phyloP scores from a whole-genome alignment of 23 red algal genomes.

The Gracilaria domingensis region DNA sequence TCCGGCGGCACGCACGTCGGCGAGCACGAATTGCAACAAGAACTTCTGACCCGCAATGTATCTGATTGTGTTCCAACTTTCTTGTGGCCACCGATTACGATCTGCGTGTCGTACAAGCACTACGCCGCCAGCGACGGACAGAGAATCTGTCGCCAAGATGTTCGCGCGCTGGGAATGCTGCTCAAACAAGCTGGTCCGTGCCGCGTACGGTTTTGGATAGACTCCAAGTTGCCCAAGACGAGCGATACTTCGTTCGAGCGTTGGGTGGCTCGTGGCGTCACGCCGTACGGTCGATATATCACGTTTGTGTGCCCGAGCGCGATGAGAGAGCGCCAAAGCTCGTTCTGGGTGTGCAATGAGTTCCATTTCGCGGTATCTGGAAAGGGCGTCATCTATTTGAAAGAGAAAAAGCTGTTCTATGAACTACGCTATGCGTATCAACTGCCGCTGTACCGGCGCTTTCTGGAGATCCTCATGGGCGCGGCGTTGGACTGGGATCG shows the following conservation, averaged over 20 bases:
- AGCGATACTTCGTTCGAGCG: constrained; percentile 11
- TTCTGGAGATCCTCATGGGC: background rate
- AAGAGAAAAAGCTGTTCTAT: background rate
- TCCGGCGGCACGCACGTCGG: background rate
- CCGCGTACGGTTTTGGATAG: constrained; percentile 18
- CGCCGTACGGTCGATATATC: constrained; percentile 19
- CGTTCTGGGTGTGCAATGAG: constrained; percentile 30
- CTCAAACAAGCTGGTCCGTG: background rate
- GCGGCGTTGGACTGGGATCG: background rate
- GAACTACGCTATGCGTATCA: background rate
- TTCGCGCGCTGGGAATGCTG: background rate
- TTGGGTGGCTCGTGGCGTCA: constrained; percentile 16
- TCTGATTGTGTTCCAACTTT: background rate
- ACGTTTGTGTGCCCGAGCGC: constrained; percentile 33
- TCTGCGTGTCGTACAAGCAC: constrained; percentile 24
- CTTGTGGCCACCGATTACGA: background rate
- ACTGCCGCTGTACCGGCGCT: background rate
- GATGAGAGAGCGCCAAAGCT: background rate
- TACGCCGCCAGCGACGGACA: background rate
- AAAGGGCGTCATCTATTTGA: constrained; percentile 19
- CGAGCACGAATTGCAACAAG: background rate
- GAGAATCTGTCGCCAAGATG: background rate
- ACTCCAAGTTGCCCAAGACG: constrained; percentile 10
- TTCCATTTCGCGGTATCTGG: constrained; percentile 9
- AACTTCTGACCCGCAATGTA: background rate